Base-by-base conservation (phyloP, 495 filamentous ascomycete species). In the Pseudoneurospora amorphoporcata region DNA sequence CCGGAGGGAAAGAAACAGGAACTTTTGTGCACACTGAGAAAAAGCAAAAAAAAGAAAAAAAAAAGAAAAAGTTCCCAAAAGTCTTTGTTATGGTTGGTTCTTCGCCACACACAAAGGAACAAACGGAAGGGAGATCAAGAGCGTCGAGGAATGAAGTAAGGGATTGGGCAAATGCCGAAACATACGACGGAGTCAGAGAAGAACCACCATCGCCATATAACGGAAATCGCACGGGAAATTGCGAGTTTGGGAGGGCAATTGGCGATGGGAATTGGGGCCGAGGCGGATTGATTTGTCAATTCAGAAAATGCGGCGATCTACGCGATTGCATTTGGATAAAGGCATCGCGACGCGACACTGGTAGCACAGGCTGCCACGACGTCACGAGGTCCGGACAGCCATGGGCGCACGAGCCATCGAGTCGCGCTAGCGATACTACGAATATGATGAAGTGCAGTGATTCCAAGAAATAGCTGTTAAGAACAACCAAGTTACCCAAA, bases 381-480 rank as follows among this genome's bases (percentile, higher is more conserved):
- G 75, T 79, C 78, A 79, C 78, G 78, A 65, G 76, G 38, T 74
- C 32, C 32, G 8, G 35, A 9, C 53, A 29, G 39, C 38, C 23
- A 32, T 2, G 12, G 12, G 53, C 12, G 53, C 53, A 61, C 53
- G 53, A 2, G 23, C 53, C 53, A 61, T 16, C 1, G 12, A 35
- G 19, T 16, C 45, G 19, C n/a, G 14, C 47, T 61, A 61, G 14
- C 23, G 29, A 23, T 16, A 17, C 6, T 16, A 17, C 6, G 47
- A 32, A 5, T 35, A 16, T 37, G 53, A 16, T 61, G 23, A 10
- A 35, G 19, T 61, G 23, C 12, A 35, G 19, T 23, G 19, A 23
- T 23, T 23, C n/a, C 19, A 23, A 29, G 9, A 23, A 23, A 4
- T 23, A 4, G 19, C 1, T 53, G 45, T 53, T 9, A 53, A 12